Base-by-base conservation (phyloP, 2,329 filamentous ascomycete genomes). In the Coniella vitis region DNA sequence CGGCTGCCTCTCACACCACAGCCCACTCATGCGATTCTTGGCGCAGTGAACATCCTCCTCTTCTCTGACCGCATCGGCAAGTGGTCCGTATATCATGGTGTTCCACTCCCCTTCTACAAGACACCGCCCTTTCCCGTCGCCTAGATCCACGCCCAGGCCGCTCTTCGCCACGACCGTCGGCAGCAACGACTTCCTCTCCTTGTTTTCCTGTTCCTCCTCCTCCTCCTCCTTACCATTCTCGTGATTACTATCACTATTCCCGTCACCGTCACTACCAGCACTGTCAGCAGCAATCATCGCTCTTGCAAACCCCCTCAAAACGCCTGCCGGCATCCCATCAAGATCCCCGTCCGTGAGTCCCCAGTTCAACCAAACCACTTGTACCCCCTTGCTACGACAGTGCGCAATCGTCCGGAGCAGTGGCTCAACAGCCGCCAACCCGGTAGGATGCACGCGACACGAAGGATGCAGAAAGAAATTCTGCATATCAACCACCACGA, bases 31-130 rank as follows among this genome's bases (percentile, higher is more conserved):
- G 17, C 78, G 68, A 55, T 79, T 75, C 65, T 83, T 83, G 56
- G 75, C 63, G 52, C 77, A 70, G 58, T 69, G 70, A 9, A 76
- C 62, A 57, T 83, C 78, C 25, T 29, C 10, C 7, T 62, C 62
- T 7, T 4, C 22, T 14, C 45, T 35, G 21, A 69, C 68, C 16
- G 65, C 60, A 7, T 53, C 59, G 31, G 68, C 64, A 19, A 81
- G 64, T 10, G 72, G 66, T 8, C 65, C 65, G 54, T 74, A 76
- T 8, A 82, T 62, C 4, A 63, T 69, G 21, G 75, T 68, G 60
- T 82, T 83, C 79, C 79, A 82, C 9, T 66, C 65, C n/a, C 69
- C 73, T 2, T 71, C 64, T 61, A 78, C 71, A 22, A 83, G 65
- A 20, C 74, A 60, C 13, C 68, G 61, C 1, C 76, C 71, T 45